phyloP scores from a whole-genome alignment of 176 grass and related monocot genomes.

The Hyparrhenia diplandra region DNA sequence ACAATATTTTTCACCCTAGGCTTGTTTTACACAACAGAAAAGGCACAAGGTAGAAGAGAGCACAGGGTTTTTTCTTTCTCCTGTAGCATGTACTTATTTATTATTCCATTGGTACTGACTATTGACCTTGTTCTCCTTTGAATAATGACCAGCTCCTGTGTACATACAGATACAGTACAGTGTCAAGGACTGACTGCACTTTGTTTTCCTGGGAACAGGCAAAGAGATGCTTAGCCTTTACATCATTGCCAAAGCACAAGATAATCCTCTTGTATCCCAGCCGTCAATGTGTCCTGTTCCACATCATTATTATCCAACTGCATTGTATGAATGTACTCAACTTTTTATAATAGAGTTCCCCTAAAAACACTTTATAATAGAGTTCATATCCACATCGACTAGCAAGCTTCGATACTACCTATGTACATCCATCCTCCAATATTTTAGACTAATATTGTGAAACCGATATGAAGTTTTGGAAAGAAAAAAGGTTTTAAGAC shows the following conservation, averaged over 20 bases:
- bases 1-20: neutral
- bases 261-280: neutral
- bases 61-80: neutral
- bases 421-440: neutral
- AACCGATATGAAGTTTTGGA: neutral
- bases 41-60: neutral
- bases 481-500: neutral
- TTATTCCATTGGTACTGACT: neutral
- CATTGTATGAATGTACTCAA: neutral
- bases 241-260: conserved; percentile 24
- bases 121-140: neutral
- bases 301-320: too few species aligned
- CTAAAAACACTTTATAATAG: too few species aligned
- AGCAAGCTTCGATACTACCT: neutral
- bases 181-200: conserved; percentile 20
- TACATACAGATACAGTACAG: conserved; percentile 39
- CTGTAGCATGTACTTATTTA: neutral
- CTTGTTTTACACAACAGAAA: neutral
- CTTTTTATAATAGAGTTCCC: neutral
- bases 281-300: neutral
- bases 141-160: neutral
- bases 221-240: conserved; percentile 40
- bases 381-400: neutral
- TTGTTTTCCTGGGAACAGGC: conserved; percentile 32
- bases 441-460: neutral